Evolutionary conservation across 192 early-diverging fungal species (phyloP).

Genomic region (Allomyces macrogynus): DNA sequence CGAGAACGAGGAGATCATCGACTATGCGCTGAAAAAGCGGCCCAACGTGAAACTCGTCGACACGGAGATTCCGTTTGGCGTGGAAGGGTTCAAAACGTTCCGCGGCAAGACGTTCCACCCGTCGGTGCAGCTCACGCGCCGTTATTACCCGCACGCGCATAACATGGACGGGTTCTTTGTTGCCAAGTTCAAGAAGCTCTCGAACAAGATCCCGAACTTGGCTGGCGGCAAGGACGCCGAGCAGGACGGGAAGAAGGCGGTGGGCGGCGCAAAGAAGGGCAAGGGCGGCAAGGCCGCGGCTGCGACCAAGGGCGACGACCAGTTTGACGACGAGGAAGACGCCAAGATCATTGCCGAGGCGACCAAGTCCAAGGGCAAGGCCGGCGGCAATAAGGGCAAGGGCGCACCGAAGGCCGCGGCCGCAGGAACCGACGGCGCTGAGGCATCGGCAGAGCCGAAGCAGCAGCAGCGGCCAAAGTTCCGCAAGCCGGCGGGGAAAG

Average conservation of each 20-base stretch:
- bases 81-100: constrained; percentile 76
- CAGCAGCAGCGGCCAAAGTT: too few relatives aligned
- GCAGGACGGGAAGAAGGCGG: too few relatives aligned
- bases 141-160: constrained; percentile 92
- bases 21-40: constrained; percentile 84
- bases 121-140: constrained; percentile 53
- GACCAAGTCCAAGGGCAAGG: not conserved
- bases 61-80: constrained; percentile 79
- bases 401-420: too few relatives aligned
- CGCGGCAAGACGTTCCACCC: constrained; percentile 76
- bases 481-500: too few relatives aligned
- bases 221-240: too few relatives aligned
- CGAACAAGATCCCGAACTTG: constrained; percentile 50
- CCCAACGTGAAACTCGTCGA: constrained; percentile 83
- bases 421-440: too few relatives aligned
- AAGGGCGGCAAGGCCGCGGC: too few relatives aligned
- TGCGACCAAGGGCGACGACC: too few relatives aligned
- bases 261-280: too few relatives aligned
- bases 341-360: too few relatives aligned
- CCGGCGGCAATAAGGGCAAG: constrained; percentile 1
- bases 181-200: constrained; percentile 87
- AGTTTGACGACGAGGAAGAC: too few relatives aligned
- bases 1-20: constrained; percentile 92
- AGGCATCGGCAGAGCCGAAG: too few relatives aligned
- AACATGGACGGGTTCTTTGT: constrained; percentile 99